Evolutionary conservation across 2,329 filamentous ascomycete genomes (phyloP), one percentile per base, ranked within the genome.

Genomic region (Exserohilum turcica): DNA sequence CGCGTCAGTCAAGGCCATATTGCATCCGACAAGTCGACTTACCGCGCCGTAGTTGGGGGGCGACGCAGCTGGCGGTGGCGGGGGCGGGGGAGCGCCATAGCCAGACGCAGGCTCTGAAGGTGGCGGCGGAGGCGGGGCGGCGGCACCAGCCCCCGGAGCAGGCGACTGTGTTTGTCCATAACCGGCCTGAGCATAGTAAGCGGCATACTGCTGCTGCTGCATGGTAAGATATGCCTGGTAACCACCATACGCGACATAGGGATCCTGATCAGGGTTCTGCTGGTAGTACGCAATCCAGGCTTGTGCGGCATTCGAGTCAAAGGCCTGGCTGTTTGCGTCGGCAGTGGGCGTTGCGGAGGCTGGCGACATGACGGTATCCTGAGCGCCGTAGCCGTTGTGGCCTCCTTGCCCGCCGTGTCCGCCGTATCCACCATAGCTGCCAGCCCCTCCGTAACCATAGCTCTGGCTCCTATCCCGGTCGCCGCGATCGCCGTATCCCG

Each of bases 161-260:
- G 68, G 61, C 24, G 68, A 65, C 48, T 70, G 66, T 46, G 60
- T 48, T 52, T 61, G 52, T 47, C 61, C 61, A 54, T 67, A 65
- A 45, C 42, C 50, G 19, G 46, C 54, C 48, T 71, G 63, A 37
- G 62, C 60, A 42, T 67, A 68, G 54, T 74, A 72, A 44, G 70
- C 59, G 21, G 66, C 63, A 40, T 70, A 74, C 52, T 60, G 60
- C 42, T 65, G 64, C 43, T 67, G 53, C 48, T 76, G 75, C 9
- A 61, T 59, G 7, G 59, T 57, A 52, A 63, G 57, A 31, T 64
- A 58, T 43, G 58, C 62, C 13, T 72, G 62, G 43, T 74, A 97
- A 48, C 93, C 93, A 57, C 93, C 93, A 65, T 94, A 97, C 7
- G 90, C 86, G 36, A 91, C 91, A 73, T 97, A 97, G 0, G 92